phyloP scores from a whole-genome alignment of 2,329 filamentous ascomycete species.

The Colletotrichum liriopes region DNA sequence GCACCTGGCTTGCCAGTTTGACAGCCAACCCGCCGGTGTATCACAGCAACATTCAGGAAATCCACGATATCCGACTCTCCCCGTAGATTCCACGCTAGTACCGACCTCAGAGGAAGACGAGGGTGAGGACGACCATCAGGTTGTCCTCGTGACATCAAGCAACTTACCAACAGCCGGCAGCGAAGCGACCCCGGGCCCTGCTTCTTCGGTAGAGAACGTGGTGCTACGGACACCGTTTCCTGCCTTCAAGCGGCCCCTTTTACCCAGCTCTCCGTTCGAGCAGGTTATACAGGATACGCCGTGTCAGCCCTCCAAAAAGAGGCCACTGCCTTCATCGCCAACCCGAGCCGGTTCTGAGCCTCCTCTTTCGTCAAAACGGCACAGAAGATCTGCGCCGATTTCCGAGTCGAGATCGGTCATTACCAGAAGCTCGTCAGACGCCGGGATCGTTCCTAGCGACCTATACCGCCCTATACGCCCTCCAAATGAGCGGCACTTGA shows the following conservation, averaged over 20 bases:
- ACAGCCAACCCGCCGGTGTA: conserved; percentile 2
- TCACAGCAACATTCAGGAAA: conserved; percentile 1
- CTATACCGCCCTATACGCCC: conserved; percentile 45
- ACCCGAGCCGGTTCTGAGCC: conserved; percentile 53
- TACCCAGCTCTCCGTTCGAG: conserved; percentile 10
- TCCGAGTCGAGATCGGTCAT: conserved; percentile 46
- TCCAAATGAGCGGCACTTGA: conserved; percentile 45
- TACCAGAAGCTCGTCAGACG: conserved; percentile 53
- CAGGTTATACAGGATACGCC: conserved; percentile 38
- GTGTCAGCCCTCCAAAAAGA: conserved; percentile 27
- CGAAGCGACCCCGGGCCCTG: neutral
- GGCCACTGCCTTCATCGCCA: conserved; percentile 25
- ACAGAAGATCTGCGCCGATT: conserved; percentile 36
- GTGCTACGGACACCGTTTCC: conserved; percentile 33
- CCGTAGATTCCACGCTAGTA: neutral
- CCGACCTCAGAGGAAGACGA: neutral
- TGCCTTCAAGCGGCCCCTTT: conserved; percentile 18
- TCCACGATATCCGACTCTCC: neutral
- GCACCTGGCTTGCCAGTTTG: conserved; percentile 50
- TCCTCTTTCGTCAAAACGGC: conserved; percentile 48
- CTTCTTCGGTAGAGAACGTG: conserved; percentile 41
- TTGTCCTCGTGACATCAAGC: conserved; percentile 56
- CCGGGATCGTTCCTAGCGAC: conserved; percentile 43
- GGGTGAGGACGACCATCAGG: conserved; percentile 23
- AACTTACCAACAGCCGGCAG: conserved; percentile 45